Evolutionary conservation across 75 land plant genomes (phyloP).

Genomic region (Larix kaempferi): DNA sequence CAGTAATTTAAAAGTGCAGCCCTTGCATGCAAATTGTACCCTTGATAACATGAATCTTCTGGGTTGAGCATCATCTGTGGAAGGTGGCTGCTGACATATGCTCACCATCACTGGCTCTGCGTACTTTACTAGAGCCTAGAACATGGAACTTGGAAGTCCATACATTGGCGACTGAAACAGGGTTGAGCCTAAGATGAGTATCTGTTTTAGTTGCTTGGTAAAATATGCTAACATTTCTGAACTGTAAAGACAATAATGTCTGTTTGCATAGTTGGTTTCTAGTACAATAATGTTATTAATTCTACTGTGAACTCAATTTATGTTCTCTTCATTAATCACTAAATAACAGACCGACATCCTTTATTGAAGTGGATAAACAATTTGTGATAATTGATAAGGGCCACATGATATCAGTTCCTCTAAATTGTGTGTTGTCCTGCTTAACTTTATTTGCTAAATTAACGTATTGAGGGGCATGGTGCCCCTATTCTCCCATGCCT

Average conservation of each 20-base stretch:
- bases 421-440: no score
- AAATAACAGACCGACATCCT: neutral
- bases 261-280: neutral
- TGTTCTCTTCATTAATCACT: neutral
- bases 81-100: neutral
- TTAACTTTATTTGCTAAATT: no score
- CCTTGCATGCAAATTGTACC: neutral
- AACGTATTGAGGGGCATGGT: no score
- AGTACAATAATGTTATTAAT: neutral
- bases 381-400: no score
- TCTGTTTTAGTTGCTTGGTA: neutral
- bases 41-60: neutral
- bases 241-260: neutral
- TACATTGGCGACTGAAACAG: neutral
- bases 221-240: neutral
- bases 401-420: no score
- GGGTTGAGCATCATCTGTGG: neutral
- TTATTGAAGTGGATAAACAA: neutral
- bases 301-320: neutral
- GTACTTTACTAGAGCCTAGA: neutral
- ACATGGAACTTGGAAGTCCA: neutral
- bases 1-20: no score
- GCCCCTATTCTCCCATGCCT: no score
- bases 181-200: neutral
- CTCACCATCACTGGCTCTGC: neutral